Evolutionary conservation across 1,284 basidiomycete species (phyloP).

Genomic region (Agroathelia rolfsii): DNA sequence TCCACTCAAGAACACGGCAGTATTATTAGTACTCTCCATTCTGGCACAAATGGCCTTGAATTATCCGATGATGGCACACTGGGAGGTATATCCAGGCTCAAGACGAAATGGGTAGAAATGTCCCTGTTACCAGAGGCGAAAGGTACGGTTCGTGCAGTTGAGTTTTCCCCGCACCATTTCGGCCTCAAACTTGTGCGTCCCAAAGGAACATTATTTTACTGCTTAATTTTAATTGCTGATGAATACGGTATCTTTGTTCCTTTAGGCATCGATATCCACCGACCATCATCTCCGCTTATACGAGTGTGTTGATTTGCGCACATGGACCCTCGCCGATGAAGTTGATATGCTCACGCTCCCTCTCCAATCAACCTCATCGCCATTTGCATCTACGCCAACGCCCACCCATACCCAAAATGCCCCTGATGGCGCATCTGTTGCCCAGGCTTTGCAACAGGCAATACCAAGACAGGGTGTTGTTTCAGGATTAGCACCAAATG

Average conservation of each 20-base stretch:
- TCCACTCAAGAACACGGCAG: slow-evolving; percentile 25
- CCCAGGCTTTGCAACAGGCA: slow-evolving; percentile 56
- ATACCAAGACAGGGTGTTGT: slow-evolving; percentile 31
- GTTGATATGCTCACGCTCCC: slow-evolving; percentile 62
- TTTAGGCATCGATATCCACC: slow-evolving; percentile 75
- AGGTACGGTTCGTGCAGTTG: slow-evolving; percentile 74
- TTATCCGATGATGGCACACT: too few species aligned
- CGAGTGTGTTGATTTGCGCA: slow-evolving; percentile 77
- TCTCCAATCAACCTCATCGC: slow-evolving; percentile 31
- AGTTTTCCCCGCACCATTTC: slow-evolving; percentile 79
- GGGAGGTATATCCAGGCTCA: slow-evolving; percentile 16
- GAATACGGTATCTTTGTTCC: slow-evolving; percentile 2
- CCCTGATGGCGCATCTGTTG: slow-evolving; percentile 45
- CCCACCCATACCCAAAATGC: slow-evolving; percentile 54
- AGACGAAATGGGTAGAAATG: slow-evolving; percentile 63
- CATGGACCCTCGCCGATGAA: slow-evolving; percentile 76
- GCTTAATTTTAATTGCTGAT: slow-evolving; percentile 1
- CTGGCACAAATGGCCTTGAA: too few species aligned
- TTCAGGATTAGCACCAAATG: slow-evolving; percentile 41
- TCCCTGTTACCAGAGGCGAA: slow-evolving; percentile 73
- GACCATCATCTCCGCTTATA: slow-evolving; percentile 84
- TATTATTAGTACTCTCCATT: too few species aligned
- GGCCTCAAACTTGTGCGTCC: slow-evolving; percentile 79
- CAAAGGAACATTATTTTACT: too few species aligned
- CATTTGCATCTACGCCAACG: too few species aligned